phyloP scores from a whole-genome alignment of 306 rosid genomes.

The Arachis hypogaea region DNA sequence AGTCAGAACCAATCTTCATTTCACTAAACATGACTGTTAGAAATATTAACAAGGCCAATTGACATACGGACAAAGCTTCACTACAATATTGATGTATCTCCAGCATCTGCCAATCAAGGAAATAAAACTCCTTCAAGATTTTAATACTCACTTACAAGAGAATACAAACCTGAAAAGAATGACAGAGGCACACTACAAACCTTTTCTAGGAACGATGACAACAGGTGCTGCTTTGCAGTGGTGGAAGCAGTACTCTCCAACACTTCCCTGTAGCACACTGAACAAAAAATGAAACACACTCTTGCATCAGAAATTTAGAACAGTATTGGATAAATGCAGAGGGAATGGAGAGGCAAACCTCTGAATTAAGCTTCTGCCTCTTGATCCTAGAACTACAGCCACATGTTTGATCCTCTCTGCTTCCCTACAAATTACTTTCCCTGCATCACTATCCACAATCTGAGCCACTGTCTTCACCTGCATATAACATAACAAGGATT shows the following conservation, averaged over 20 bases:
- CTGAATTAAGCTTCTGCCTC: no score
- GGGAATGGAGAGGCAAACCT: neutral
- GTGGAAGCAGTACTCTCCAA: conserved; percentile 78
- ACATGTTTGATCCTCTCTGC: no score
- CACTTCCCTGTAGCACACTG: conserved; percentile 91
- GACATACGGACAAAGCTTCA: neutral
- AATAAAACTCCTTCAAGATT: neutral
- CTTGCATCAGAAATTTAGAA: conserved; percentile 13
- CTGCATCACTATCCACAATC: conserved; percentile 64
- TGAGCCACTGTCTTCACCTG: conserved; percentile 73
- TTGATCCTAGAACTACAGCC: no score
- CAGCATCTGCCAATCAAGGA: no score
- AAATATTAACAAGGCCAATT: conserved; percentile 13
- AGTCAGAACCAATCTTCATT: neutral
- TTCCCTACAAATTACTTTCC: no score
- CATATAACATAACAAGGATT: conserved; percentile 8
- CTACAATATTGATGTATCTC: conserved; percentile 47
- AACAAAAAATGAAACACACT: neutral
- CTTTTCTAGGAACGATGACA: conserved; percentile 83
- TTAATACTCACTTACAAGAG: neutral
- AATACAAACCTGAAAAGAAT: neutral
- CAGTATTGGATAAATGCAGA: neutral
- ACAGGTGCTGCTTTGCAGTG: conserved; percentile 82
- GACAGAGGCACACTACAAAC: conserved; percentile 28
- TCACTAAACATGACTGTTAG: neutral